Evolutionary conservation across 139 green algal genomes (phyloP).

Genomic region (Closterium sp.): DNA sequence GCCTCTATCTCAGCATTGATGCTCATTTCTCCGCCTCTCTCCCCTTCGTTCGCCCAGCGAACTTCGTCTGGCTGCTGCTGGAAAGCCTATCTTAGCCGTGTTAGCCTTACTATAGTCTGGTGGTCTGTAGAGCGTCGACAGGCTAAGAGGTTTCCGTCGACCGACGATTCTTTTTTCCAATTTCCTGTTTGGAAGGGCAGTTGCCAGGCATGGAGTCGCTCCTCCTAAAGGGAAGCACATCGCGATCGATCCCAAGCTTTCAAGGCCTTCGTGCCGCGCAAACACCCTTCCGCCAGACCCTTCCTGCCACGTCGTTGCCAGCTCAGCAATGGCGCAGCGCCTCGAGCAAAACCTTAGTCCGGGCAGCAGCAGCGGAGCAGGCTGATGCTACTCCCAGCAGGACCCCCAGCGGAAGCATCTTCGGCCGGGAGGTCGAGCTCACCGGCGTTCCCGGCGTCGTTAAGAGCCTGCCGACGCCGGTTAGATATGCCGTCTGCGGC

Average conservation of each 20-base stretch:
- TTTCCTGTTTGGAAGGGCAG: not conserved
- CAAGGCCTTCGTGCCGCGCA: not conserved
- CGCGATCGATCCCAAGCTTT: not conserved
- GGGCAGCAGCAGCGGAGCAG: not conserved
- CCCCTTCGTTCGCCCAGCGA: not conserved
- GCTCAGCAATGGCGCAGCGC: not conserved
- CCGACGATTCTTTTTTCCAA: not conserved
- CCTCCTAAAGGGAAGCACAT: not conserved
- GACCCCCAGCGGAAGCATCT: conserved; percentile 2
- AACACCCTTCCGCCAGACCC: not conserved
- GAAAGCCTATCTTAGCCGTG: not conserved
- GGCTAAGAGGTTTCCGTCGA: not conserved
- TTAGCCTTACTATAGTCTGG: not conserved
- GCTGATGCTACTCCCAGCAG: not conserved
- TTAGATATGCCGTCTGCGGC: conserved; percentile 21
- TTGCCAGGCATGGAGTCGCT: not conserved
- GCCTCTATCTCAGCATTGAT: not conserved
- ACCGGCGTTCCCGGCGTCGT: conserved; percentile 18
- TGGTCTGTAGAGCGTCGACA: not conserved
- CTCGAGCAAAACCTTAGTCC: not conserved
- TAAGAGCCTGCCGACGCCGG: conserved; percentile 18
- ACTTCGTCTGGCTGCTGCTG: not conserved
- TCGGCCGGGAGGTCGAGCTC: conserved; percentile 25
- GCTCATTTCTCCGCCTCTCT: not conserved
- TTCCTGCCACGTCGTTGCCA: not conserved